Base-by-base conservation (phyloP, 2,329 filamentous ascomycete genomes). In the Monilinia laxa region DNA sequence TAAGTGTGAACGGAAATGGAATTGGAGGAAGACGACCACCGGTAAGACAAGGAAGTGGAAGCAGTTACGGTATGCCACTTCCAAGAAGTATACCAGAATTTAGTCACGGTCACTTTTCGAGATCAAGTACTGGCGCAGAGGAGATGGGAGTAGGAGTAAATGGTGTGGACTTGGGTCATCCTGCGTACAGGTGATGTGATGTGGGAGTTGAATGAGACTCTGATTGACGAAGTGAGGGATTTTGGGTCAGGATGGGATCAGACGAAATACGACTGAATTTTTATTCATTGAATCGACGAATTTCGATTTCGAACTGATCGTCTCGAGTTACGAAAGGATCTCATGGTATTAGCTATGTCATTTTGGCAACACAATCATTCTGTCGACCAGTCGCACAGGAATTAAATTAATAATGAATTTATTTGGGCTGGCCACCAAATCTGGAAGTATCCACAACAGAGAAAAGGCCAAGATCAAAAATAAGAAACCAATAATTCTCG, bases 1-100 rank as follows among this genome's bases (percentile, higher is more conserved):
- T 47, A 6, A 63, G 51, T 42, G 60, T 63, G 14, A 63, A 58
- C 42, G 49, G 64, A 49, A 65, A 57, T 35, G 25, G 62, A 25
- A 53, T 60, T 23, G 47, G 59, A 40, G 59, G 59, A 51, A 64
- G 62, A 64, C 16, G 53, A 64, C 62, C 64, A 16, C 65, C 65
- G 14, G 47, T 66, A 45, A 28, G 65, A 52, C 58, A 62, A 28
- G 65, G 58, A 18, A 66, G 65, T 35, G 65, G 65, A 47, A 63
- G 65, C 18, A 52, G 56, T 55, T 66, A 62, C 51, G 65, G 65
- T 12, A 55, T 66, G 60, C 60, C 60, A 42, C 60, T 65, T 20
- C 65, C 64, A 4, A 56, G 65, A 16, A 63, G 65, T 52, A 47
- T 66, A 47, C 58, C 65, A 2, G 65, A 66, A 40, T 66, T 55